Base-by-base conservation (phyloP, 176 grass and related monocot species). In the Poa pratensis region DNA sequence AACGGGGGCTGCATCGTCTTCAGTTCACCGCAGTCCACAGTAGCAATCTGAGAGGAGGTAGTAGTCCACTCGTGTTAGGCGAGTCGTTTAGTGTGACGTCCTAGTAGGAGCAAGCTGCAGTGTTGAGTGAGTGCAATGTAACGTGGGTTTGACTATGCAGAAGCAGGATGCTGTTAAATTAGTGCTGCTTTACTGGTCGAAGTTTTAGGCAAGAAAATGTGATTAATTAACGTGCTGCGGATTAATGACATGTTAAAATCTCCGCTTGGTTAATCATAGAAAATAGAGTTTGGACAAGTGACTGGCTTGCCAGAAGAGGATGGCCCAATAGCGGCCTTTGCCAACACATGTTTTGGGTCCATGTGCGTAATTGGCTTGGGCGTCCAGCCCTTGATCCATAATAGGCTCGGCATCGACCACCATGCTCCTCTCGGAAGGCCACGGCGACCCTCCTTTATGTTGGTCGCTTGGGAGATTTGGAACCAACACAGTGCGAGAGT, bases 71-170 rank as follows among this genome's bases (percentile, higher is more conserved):
- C 5, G 69, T 55, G 20, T 60, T 69, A 88, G 52, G 86, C 26
- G 27, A 78, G 37, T 70, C 32, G 23, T 15, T 70, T 63, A 67
- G 16, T 50, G 40, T 28, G n/a, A 12, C 8, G 50, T 55, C 4
- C 18, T 15, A 61, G 55, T 8, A 26, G 9, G 59, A 43, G 76
- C 9, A 59, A 54, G 19, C 26, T 62, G 59, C 59, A n/a, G 80
- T 78, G 80, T 40, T 1, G 52, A 58, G 50, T 82, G 54, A 65
- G 62, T 61, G 50, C 7, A 59, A 77, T 83, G 51, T 83, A 77
- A 87, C 48, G 86, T 83, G 51, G 79, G 61, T 82, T 53, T 69
- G 73, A 2, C 59, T 39, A 52, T 15, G 80, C 52, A 17, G 26
- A 24, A 30, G 11, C 50, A 35, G 12, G n/a, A 0, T 12, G 22